phyloP scores from a whole-genome alignment of 2,329 filamentous ascomycete species.

The Stachybotrys echinatus region DNA sequence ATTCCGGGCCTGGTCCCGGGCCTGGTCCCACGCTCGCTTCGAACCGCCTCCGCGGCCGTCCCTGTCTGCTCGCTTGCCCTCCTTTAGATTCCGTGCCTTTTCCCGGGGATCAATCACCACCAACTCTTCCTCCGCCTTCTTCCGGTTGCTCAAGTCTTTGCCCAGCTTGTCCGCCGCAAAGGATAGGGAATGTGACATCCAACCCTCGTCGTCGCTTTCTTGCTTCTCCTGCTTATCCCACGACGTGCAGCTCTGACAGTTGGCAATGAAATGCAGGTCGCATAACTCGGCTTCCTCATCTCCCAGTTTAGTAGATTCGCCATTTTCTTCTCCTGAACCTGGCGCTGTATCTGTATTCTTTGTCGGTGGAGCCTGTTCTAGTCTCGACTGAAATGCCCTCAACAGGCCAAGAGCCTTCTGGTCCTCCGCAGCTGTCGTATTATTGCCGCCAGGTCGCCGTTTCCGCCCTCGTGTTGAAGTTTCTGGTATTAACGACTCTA shows the following conservation, averaged over 20 bases:
- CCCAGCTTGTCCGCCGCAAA: constrained; percentile 88
- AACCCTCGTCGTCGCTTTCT: constrained; percentile 61
- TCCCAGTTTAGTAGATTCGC: neutral
- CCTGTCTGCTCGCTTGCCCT: constrained; percentile 55
- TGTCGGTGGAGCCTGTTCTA: constrained; percentile 52
- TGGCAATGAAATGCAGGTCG: constrained; percentile 91
- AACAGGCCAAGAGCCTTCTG: constrained; percentile 64
- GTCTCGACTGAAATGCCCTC: constrained; percentile 71
- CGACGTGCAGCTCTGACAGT: constrained; percentile 84
- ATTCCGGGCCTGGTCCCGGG: constrained; percentile 43
- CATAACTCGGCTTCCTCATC: constrained; percentile 64
- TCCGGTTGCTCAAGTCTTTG: constrained; percentile 86
- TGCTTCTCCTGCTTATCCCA: constrained; percentile 67
- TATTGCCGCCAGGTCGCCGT: constrained; percentile 53
- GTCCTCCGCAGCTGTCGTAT: constrained; percentile 49
- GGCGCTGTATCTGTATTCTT: constrained; percentile 20
- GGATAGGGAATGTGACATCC: constrained; percentile 80
- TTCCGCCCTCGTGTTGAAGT: constrained; percentile 68
- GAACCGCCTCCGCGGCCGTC: constrained; percentile 48
- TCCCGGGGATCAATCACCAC: constrained; percentile 90
- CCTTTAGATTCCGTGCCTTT: constrained; percentile 67
- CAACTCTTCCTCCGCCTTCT: constrained; percentile 84
- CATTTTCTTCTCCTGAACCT: constrained; percentile 41
- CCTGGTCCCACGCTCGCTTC: constrained; percentile 52
- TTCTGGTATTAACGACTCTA: constrained; percentile 70